Conservation (phyloP, 2,329 filamentous ascomycete species). For the Aspergillus texensis region DNA sequence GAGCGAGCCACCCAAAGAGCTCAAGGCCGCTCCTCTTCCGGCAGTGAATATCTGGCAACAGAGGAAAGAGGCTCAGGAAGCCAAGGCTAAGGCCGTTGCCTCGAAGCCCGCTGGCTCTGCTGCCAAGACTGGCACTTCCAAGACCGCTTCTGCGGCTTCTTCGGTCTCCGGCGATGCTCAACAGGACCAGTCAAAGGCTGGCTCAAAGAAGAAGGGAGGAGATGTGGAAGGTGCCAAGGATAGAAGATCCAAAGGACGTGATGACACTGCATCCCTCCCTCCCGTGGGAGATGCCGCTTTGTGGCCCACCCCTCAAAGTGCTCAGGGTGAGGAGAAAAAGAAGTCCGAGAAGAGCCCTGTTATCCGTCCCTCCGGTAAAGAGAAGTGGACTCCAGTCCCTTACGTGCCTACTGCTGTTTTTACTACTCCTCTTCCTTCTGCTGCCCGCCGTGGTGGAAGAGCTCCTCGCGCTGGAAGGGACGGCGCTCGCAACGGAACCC, state of each 20-base stretch:
- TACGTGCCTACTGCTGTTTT: slow-evolving; percentile 86
- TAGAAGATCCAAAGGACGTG: slow-evolving; percentile 45
- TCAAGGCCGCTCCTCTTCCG: slow-evolving; percentile 81
- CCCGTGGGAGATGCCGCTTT: slow-evolving; percentile 74
- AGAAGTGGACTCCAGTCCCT: slow-evolving; percentile 81
- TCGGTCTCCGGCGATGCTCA: slow-evolving; percentile 40
- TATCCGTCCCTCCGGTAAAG: slow-evolving; percentile 67
- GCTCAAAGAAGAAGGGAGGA: slow-evolving; percentile 44
- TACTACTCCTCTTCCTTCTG: slow-evolving; percentile 70
- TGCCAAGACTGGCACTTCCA: slow-evolving; percentile 26
- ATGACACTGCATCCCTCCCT: slow-evolving; percentile 54
- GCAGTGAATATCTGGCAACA: slow-evolving; percentile 86
- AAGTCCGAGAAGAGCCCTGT: slow-evolving; percentile 61
- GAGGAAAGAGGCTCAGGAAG: slow-evolving; percentile 67
- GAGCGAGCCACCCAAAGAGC: slow-evolving; percentile 60
- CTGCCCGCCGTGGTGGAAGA: slow-evolving; percentile 58
- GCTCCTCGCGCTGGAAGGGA: slow-evolving; percentile 59
- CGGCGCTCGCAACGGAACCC: slow-evolving; percentile 47
- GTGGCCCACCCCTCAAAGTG: slow-evolving; percentile 89
- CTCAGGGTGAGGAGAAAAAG: slow-evolving; percentile 74
- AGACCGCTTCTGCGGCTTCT: slow-evolving; percentile 27
- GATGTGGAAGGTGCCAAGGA: slow-evolving; percentile 35
- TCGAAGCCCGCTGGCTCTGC: slow-evolving; percentile 26
- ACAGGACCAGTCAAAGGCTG: slow-evolving; percentile 43
- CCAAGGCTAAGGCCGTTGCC: slow-evolving; percentile 48